Evolutionary conservation across 2,329 filamentous ascomycete species (phyloP).

Genomic region (Huntiella bhutanensis): DNA sequence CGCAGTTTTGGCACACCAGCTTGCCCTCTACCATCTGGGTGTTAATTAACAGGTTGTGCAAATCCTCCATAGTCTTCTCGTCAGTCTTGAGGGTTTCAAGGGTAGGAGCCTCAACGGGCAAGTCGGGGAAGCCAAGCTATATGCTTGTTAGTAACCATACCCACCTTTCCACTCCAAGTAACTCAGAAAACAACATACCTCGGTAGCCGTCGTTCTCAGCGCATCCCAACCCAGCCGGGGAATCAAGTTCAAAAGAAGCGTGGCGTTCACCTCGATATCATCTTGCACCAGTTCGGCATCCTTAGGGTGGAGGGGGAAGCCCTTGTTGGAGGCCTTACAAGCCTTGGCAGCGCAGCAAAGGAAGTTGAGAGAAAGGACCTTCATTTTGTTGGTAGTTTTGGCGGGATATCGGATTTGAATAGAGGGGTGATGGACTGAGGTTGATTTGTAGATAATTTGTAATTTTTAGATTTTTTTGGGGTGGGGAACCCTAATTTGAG

Average conservation of each 20-base stretch:
- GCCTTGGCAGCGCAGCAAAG: slow-evolving; percentile 88
- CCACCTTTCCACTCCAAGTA: background rate
- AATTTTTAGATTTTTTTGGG: slow-evolving; percentile 7
- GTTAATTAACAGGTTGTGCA: slow-evolving; percentile 70
- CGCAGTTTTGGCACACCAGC: slow-evolving; percentile 77
- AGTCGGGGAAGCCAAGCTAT: slow-evolving; percentile 59
- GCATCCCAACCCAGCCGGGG: slow-evolving; percentile 79
- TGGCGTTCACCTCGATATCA: slow-evolving; percentile 61
- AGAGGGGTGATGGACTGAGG: background rate
- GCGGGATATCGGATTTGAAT: background rate
- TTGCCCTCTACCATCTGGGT: slow-evolving; percentile 80
- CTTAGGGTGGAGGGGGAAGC: slow-evolving; percentile 81
- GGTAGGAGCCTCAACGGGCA: slow-evolving; percentile 46
- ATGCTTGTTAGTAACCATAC: background rate
- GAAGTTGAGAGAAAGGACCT: slow-evolving; percentile 90
- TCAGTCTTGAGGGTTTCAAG: slow-evolving; percentile 42
- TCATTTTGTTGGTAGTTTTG: slow-evolving; percentile 39
- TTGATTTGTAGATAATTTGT: background rate
- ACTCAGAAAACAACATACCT: slow-evolving; percentile 33
- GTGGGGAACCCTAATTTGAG: background rate
- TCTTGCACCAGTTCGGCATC: slow-evolving; percentile 79
- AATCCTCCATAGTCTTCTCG: slow-evolving; percentile 52
- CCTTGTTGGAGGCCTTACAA: slow-evolving; percentile 63
- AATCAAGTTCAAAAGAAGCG: slow-evolving; percentile 69
- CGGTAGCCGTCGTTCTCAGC: slow-evolving; percentile 52